phyloP scores from a whole-genome alignment of 176 grass and related monocot genomes.

The Canna indica region DNA sequence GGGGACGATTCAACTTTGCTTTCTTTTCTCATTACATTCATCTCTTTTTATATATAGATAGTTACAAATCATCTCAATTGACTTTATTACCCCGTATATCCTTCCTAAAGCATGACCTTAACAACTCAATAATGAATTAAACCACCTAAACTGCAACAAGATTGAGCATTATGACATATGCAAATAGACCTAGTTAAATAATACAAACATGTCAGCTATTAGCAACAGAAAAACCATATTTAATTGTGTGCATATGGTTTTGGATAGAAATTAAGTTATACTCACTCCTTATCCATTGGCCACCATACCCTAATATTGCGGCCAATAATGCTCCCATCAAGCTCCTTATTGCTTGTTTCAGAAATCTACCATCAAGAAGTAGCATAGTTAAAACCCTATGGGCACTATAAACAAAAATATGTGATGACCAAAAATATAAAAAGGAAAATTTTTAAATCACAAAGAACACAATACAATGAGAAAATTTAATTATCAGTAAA shows the following conservation, averaged over 20 bases:
- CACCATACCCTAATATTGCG: constrained; percentile 85
- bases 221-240: neutral
- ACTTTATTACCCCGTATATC: no score
- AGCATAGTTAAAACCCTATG: neutral
- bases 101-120: no score
- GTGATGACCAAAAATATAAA: neutral
- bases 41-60: no score
- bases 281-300: constrained; percentile 78
- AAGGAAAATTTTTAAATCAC: neutral
- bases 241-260: constrained; percentile 17
- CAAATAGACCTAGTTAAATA: no score
- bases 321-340: constrained; percentile 47
- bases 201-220: neutral
- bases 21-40: no score
- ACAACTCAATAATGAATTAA: no score
- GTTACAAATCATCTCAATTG: no score
- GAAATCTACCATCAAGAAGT: constrained; percentile 28
- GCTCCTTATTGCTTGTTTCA: constrained; percentile 22
- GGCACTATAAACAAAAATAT: neutral
- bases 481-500: no score
- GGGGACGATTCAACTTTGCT: no score
- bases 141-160: no score
- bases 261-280: neutral
- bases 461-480: no score
- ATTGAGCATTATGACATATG: no score